Evolutionary conservation across 2,329 filamentous ascomycete species (phyloP), one percentile per base, ranked within the genome.

Genomic region (Claviceps maximensis): DNA sequence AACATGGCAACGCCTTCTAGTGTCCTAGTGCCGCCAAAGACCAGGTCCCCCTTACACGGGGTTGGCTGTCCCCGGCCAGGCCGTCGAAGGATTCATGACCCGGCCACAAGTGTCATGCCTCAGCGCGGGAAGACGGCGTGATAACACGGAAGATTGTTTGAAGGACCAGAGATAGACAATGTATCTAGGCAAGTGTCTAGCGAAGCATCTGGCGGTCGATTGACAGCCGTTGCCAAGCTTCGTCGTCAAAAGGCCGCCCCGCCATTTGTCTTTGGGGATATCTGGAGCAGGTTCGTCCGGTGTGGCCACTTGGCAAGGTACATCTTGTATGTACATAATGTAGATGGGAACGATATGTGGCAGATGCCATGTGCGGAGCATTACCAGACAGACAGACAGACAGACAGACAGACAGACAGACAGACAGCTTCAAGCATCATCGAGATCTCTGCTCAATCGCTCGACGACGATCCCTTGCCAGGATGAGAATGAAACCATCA

Each of bases 191-290:
- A n/a, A n/a, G n/a, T n/a, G n/a, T n/a, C n/a, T n/a, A n/a, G 12
- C 4, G 19, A 23, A 21, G 17, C 19, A 19, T 44, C 41, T 5
- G 9, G 12, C 15, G 5, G 23, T 42, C n/a, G 25, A 19, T 23
- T 38, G 40, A 53, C 29, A 46, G 38, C 31, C 47, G 17, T 40
- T 29, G 51, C 47, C 47, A 49, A 53, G 51, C 51, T 53, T 49
- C 38, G 51, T 53, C 40, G 46, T 45, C 27, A 21, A 42, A 42
- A 45, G 46, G 27, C 51, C 12, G 31, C 31, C n/a, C n/a, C n/a
- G n/a, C n/a, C n/a, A n/a, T n/a, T n/a, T n/a, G n/a, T n/a, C n/a
- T n/a, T n/a, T n/a, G n/a, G n/a, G n/a, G n/a, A n/a, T n/a, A n/a
- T n/a, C n/a, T n/a, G n/a, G n/a, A 29, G 8, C n/a, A 21, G n/a